These are phyloP conservation scores for Cladosporium phlei DNA, from an alignment of 2,329 filamentous ascomycete species.

Conservation along the genomic window DNA sequence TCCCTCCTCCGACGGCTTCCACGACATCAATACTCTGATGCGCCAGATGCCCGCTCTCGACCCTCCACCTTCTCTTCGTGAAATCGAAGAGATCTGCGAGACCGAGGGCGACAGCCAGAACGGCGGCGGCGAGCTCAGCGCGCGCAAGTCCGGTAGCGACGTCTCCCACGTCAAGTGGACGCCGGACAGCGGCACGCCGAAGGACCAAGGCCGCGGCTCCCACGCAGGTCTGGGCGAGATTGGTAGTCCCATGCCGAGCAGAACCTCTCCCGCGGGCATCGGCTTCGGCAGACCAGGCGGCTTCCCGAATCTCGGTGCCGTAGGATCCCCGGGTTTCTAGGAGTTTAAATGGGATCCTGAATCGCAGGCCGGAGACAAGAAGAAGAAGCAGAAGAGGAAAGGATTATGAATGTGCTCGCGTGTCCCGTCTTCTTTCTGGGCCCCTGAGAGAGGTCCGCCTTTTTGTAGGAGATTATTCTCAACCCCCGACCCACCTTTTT, in stretches of 20 bases:
- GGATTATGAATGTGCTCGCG: too few relatives aligned
- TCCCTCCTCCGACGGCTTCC: constrained; percentile 52
- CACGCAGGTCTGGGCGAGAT: constrained; percentile 42
- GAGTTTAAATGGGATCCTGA: too few relatives aligned
- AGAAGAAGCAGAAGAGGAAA: too few relatives aligned
- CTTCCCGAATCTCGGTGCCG: constrained; percentile 25
- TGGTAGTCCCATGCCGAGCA: constrained; percentile 42
- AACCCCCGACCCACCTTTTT: too few relatives aligned
- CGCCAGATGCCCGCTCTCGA: constrained; percentile 59
- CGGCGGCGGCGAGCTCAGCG: constrained; percentile 85
- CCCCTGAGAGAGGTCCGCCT: too few relatives aligned
- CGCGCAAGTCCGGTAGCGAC: constrained; percentile 35
- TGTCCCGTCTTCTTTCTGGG: too few relatives aligned
- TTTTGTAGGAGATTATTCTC: too few relatives aligned
- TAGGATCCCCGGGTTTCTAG: constrained; percentile 16
- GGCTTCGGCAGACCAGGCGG: constrained; percentile 24
- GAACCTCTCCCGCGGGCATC: constrained; percentile 34
- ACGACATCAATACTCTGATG: constrained; percentile 61
- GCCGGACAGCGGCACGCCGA: constrained; percentile 26
- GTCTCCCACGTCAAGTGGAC: constrained; percentile 45
- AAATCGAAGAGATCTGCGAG: constrained; percentile 80
- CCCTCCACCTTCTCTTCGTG: constrained; percentile 53
- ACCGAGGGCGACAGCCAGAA: constrained; percentile 83
- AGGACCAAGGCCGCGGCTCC: constrained; percentile 22
- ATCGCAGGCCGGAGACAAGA: too few relatives aligned